Base-by-base conservation (phyloP, 108 stramenopile species). In the Schizochytrium sp. region DNA sequence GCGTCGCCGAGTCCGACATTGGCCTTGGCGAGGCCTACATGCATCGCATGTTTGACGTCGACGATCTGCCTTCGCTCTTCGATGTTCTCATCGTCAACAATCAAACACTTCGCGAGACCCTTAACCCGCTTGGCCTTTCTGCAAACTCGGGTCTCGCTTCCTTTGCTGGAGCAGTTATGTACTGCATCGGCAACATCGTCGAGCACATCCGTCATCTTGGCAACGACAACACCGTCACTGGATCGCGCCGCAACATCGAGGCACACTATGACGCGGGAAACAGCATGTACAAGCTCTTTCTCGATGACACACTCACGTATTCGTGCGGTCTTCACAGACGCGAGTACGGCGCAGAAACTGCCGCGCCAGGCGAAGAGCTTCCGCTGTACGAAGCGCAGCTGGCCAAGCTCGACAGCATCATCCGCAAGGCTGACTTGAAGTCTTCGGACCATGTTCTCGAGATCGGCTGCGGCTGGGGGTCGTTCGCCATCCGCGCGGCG, bases 391-490 rank as follows among this genome's bases (percentile, higher is more conserved):
- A 97, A 88, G 98, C 98, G 1, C 98, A 99, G 88, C 93, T 96
- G 91, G 92, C 97, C n/a, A 99, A 99, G 90, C 91, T 98, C 2
- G 98, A 99, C 88, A 95, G 95, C 21, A 90, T 98, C 18, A 91
- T 97, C 55, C 95, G 93, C 87, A 92, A 94, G 19, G 96, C 95
- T 10, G 95, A 96, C 63, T 87, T 95, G 72, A 76, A 94, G 91
- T 93, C 95, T 10, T 89, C 53, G 51, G 58, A 91, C 58, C 88
- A 47, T 16, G 71, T 99, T 29, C 93, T 99, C 44, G 98, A 98
- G 87, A 97, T 99, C 91, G 98, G 97, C 48, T 98, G 96, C 90
- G 98, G 98, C 25, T 98, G 98, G 97, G 98, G 98, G 6, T 96
- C 97, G 34, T 91, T 99, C 4, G 95, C 96, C 5, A 92, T 99